phyloP scores from a whole-genome alignment of 108 stramenopile species.

The Pseudonitzschia pungens region DNA sequence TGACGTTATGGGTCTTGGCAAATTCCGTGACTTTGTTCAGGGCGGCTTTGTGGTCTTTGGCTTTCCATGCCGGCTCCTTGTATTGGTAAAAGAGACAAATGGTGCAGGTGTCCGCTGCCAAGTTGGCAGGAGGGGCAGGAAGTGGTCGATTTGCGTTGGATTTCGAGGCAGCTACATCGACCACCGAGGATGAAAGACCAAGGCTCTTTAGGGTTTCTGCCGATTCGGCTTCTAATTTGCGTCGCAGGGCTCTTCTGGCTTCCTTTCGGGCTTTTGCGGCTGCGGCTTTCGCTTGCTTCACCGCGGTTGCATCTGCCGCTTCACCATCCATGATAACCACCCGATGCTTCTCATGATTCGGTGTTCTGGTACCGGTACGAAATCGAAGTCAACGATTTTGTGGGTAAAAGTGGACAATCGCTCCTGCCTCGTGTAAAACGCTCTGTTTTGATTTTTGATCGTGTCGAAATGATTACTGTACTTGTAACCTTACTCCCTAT shows the following conservation, averaged over 20 bases:
- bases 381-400: too few relatives aligned
- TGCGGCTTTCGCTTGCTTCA: constrained; percentile 3
- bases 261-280: constrained; percentile 10
- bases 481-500: too few relatives aligned
- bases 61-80: constrained; percentile 79
- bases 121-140: constrained; percentile 2
- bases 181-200: neutral
- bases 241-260: constrained; percentile 7
- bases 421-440: too few relatives aligned
- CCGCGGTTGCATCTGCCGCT: neutral
- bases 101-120: constrained; percentile 12
- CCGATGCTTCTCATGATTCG: neutral
- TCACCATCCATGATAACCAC: neutral
- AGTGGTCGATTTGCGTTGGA: constrained; percentile 8
- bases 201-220: neutral
- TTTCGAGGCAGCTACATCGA: constrained; percentile 3
- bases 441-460: too few relatives aligned
- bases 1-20: constrained; percentile 46
- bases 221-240: constrained; percentile 8
- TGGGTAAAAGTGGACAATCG: too few relatives aligned
- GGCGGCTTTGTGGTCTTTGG: constrained; percentile 51
- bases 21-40: constrained; percentile 55
- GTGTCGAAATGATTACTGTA: too few relatives aligned
- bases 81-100: constrained; percentile 91
- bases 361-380: neutral